Base-by-base conservation (phyloP, 176 grass and related monocot genomes). In the Guadua angustifolia region DNA sequence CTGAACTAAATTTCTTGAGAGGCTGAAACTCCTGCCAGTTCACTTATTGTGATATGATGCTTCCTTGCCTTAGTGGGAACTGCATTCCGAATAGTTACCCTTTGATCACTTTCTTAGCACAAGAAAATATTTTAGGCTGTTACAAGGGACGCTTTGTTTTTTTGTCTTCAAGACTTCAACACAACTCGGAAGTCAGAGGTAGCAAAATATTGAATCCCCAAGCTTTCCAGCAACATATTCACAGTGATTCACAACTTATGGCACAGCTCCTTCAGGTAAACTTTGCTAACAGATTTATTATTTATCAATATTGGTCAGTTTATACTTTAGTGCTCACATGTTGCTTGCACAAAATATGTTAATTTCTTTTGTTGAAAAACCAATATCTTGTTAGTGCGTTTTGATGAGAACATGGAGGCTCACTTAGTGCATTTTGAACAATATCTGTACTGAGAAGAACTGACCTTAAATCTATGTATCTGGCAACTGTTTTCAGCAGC, bases 221-320 rank as follows among this genome's bases (percentile, higher is more conserved):
- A 83, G 89, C 89, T 81, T 98, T 98, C 72, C 93, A 81, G 47
- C 96, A 98, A 82, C 93, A 87, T 68, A 77, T 91, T 82, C 87
- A 87, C 42, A 64, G 81, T 71, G 89, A 98, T 86, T 94, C 96
- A 58, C 93, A 90, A 47, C 89, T 98, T 58, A 95, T 98, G 89
- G 88, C 87, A 60, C 96, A 88, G 58, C 93, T 98, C 76, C 96
- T 86, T 81, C 93, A 98, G 96, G 96, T 91, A 91, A 61, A 83
- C n/a, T 29, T 25, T 74, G 15, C 21, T 74, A 32, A 17, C 51
- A 52, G 39, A 42, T 68, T 85, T 15, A 72, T 70, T 59, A 39
- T 63, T 73, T 47, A 69, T 64, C 14, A 56, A 68, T 21, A 29
- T 36, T 87, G 3, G 45, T 10, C 12, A 42, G 40, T 38, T 84